Evolutionary conservation across 1,139 yeast genomes (phyloP), one percentile per base, ranked within the genome.

Genomic region (Pichia sp.): DNA sequence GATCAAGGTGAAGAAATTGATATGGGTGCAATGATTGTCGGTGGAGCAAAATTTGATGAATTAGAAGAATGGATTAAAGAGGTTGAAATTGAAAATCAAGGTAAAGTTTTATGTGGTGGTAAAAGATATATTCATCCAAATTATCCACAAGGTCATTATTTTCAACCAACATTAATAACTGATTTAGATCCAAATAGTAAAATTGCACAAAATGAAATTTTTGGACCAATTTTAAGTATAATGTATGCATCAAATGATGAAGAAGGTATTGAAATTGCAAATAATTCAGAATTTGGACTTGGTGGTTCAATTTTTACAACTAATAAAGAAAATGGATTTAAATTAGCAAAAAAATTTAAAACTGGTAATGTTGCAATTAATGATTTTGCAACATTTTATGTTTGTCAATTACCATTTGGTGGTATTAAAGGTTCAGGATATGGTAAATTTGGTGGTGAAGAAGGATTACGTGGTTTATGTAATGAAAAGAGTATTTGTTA

Each of bases 391-490:
- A 90, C 97, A 0, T 92, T 78, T 60, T 90, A 90, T 58, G 87
- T 92, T 30, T 92, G 97, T 53, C 97, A 92, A 66, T 72, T 90
- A 55, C 98, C 98, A 34, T 92, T 92, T 67, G 98, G 98, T 45
- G 98, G 98, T 28, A 77, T 78, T 30, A 83, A 83, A 55, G 92
- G 90, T 41, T 85, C 96, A 8, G 98, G 98, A 0, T 92, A 87
- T 59, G 97, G 97, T 45, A 90, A 89, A 62, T 92, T 92, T 68
- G 96, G 96, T 28, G 97, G 98, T 34, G 95, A 84, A 61, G 98
- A 92, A 70, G 98, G 97, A 1, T 70, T 92, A 33, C 76, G 87
- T 37, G 97, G 96, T 0, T 70, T 92, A 38, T 90, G 97, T 62
- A 73, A 80, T 47, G 85, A 87, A 45, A 92, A 92, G 61, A 80